A percentile compares a stretch with the other conserved stretches of the same genome.
These are phyloP conservation scores for Annulohypoxylon moriforme DNA, from an alignment of 495 filamentous ascomycete species.

Conservation along the genomic window DNA sequence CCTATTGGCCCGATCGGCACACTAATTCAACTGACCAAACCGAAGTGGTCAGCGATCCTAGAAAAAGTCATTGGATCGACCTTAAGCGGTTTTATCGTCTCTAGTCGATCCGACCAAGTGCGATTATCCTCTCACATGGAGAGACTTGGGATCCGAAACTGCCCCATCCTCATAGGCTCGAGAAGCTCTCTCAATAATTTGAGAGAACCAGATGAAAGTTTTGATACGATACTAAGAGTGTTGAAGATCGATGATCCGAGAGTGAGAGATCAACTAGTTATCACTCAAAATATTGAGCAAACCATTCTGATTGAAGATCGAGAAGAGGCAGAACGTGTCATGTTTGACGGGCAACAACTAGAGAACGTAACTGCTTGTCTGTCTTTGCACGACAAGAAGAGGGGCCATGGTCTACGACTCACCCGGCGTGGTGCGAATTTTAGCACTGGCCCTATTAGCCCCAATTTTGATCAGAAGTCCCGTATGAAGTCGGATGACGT, in stretches of 20 bases:
- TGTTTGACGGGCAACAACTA: conserved; percentile 71
- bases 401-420: conserved; percentile 72
- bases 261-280: conserved; percentile 83
- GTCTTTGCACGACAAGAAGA: conserved; percentile 66
- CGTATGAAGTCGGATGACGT: conserved; percentile 85
- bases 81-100: conserved; percentile 83
- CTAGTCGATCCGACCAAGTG: conserved; percentile 73
- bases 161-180: conserved; percentile 74
- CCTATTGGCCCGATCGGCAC: conserved; percentile 88
- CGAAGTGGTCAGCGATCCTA: conserved; percentile 84
- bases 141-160: conserved; percentile 61
- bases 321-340: conserved; percentile 71
- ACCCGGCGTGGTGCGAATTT: conserved; percentile 62
- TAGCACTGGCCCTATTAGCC: conserved; percentile 48
- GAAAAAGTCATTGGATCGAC: conserved; percentile 75
- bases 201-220: conserved; percentile 77
- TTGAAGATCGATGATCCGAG: conserved; percentile 84
- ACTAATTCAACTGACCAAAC: conserved; percentile 77
- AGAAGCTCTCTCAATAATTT: conserved; percentile 66
- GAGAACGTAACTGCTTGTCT: conserved; percentile 80
- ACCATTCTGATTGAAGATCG: conserved; percentile 78
- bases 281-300: conserved; percentile 86
- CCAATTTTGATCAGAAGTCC: conserved; percentile 53
- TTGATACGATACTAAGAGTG: conserved; percentile 80
- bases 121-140: conserved; percentile 72